Base-by-base conservation (phyloP, 2,329 filamentous ascomycete species). In the Neoascochyta sp. region DNA sequence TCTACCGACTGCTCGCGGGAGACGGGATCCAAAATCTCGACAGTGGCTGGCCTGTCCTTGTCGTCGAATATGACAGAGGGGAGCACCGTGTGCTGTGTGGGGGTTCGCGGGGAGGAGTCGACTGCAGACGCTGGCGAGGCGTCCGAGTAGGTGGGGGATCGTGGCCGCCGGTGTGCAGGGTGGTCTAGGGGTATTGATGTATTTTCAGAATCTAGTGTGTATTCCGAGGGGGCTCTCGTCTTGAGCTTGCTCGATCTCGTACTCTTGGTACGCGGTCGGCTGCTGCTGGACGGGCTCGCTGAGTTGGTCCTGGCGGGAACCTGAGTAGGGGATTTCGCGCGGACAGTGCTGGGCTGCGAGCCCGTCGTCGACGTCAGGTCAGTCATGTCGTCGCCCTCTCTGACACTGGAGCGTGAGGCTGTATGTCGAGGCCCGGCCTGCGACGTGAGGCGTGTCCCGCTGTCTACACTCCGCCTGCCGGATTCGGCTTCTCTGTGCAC, bases 91-190 rank as follows among this genome's bases (percentile, higher is more conserved):
- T 69, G 60, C 13, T 61, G 51, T 2, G 57, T 66, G 3, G 68
- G 68, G 7, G 69, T 71, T 13, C 59, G 62, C 4, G 69, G 67
- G 9, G 67, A 68, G 1, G 68, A 70, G 32, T 69, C 66, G 6
- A 63, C 57, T 4, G 57, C 48, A 9, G 65, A 66, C 5, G 60
- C 50, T 9, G 66, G 66, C 8, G 63, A 66, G 14, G 52, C 54
- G 17, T 66, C 64, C 12, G 60, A 58, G 16, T 55, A 50, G 4
- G 57, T 50, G 21, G 58, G 59, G 12, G 60, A 59, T 5, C 50
- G 45, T 20, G 39, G 29, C 29, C 52, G 47, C 22, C 45, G 35
- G 22, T 41, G 36, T 20, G 44, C 26, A 24, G 40, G 39, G 24
- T 59, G 63, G 10, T 68, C 63, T 20, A 63, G 65, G 48, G 44